A percentile compares a stretch with the other conserved stretches of the same genome.
Evolutionary conservation across 2,329 filamentous ascomycete species (phyloP).

Genomic region (Diplodia sapinea): DNA sequence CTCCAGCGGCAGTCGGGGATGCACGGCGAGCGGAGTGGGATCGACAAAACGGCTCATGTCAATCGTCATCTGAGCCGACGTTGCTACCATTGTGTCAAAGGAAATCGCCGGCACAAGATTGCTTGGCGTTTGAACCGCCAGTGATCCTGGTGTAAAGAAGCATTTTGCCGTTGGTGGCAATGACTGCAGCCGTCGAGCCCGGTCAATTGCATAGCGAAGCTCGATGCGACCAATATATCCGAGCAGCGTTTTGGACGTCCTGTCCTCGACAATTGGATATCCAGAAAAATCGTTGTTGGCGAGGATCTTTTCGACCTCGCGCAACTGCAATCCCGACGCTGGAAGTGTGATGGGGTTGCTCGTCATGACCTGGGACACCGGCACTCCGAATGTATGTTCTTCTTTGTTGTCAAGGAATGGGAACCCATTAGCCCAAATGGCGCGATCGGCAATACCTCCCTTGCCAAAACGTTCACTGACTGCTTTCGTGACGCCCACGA

Average conservation of each 20-base stretch:
- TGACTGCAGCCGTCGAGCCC: constrained; percentile 71
- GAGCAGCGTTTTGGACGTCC: constrained; percentile 71
- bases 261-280: constrained; percentile 86
- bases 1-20: constrained; percentile 88
- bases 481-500: constrained; percentile 94
- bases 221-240: constrained; percentile 95
- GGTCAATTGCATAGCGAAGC: constrained; percentile 85
- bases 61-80: constrained; percentile 63
- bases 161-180: constrained; percentile 74
- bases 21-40: constrained; percentile 84
- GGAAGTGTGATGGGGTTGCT: constrained; percentile 75
- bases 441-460: constrained; percentile 93
- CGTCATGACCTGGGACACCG: constrained; percentile 90
- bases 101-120: constrained; percentile 52
- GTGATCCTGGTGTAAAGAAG: constrained; percentile 64
- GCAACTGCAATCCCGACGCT: constrained; percentile 73
- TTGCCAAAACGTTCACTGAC: constrained; percentile 91
- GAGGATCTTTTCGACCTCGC: constrained; percentile 77
- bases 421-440: constrained; percentile 99
- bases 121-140: constrained; percentile 35
- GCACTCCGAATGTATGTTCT: constrained; percentile 93
- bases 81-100: constrained; percentile 65
- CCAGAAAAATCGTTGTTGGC: constrained; percentile 84
- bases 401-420: constrained; percentile 97
- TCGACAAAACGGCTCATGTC: constrained; percentile 91